These are phyloP conservation scores for Suhomyces tanzawaensis DNA, from an alignment of 805 yeast species.

Conservation along the genomic window DNA sequence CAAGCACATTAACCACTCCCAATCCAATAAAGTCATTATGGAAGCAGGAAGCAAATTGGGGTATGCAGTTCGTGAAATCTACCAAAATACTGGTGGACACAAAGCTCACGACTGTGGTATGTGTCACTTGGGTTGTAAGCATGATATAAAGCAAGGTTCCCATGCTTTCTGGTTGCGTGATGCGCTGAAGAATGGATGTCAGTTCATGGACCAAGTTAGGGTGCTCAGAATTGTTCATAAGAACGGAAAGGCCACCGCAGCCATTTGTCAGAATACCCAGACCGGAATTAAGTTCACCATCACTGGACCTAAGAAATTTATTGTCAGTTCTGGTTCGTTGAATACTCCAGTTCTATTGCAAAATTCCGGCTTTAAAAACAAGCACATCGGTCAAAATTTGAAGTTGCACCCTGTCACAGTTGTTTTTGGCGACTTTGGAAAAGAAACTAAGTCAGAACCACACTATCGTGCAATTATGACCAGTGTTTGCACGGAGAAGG, in stretches of 20 bases:
- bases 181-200: conserved; percentile 16
- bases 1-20: conserved; percentile 16
- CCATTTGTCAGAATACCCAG: conserved; percentile 12
- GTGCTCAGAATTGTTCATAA: conserved; percentile 14
- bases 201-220: conserved; percentile 21
- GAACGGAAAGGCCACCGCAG: conserved; percentile 14
- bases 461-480: conserved; percentile 19
- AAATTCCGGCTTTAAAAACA: conserved; percentile 20
- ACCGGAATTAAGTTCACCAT: conserved; percentile 14
- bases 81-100: conserved; percentile 18
- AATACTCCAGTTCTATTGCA: conserved; percentile 20
- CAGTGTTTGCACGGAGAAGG: conserved; percentile 16
- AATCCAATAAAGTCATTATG: conserved; percentile 14
- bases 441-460: conserved; percentile 14
- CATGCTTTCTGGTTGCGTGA: conserved; percentile 18
- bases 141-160: conserved; percentile 21
- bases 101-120: conserved; percentile 16
- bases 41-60: conserved; percentile 19
- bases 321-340: conserved; percentile 18
- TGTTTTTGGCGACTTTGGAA: conserved; percentile 12
- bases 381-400: conserved; percentile 20
- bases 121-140: conserved; percentile 18
- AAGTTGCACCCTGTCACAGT: conserved; percentile 20
- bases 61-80: conserved; percentile 15
- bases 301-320: conserved; percentile 15